These are phyloP conservation scores for Globisporangium nagaii DNA, from an alignment of 352 stramenopile genomes.

Conservation along the genomic window DNA sequence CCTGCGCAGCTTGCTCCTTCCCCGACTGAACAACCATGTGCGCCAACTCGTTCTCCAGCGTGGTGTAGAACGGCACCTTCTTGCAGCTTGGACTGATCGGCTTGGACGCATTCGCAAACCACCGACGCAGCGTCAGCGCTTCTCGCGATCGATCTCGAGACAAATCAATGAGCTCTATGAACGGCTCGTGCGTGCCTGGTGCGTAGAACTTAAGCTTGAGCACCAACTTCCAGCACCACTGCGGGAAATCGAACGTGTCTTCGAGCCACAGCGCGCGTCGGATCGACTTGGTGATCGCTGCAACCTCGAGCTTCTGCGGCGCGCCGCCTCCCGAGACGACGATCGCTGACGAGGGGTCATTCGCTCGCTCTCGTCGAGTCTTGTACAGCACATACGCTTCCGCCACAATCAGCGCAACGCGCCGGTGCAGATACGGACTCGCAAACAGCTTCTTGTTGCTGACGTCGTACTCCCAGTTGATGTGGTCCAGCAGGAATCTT, in stretches of 20 bases:
- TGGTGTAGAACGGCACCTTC: conserved; percentile 52
- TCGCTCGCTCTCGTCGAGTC: conserved; percentile 29
- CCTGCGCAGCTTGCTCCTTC: not conserved
- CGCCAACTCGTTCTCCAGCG: conserved; percentile 32
- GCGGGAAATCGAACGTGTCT: conserved; percentile 66
- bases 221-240: conserved; percentile 84
- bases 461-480: conserved; percentile 84
- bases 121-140: conserved; percentile 65
- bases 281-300: conserved; percentile 69
- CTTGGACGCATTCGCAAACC: conserved; percentile 51
- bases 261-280: conserved; percentile 61
- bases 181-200: conserved; percentile 51
- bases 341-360: conserved; percentile 31
- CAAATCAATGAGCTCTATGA: conserved; percentile 70
- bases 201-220: conserved; percentile 84
- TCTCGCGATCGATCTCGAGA: conserved; percentile 64
- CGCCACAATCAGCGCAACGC: conserved; percentile 71
- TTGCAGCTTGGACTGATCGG: conserved; percentile 14
- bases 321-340: conserved; percentile 37
- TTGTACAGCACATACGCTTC: conserved; percentile 75
- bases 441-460: conserved; percentile 62
- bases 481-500: conserved; percentile 71
- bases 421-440: conserved; percentile 61
- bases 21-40: conserved; percentile 10
- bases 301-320: conserved; percentile 46